Conservation (phyloP, 176 grass and related monocot genomes). For the Carex kokanica region DNA sequence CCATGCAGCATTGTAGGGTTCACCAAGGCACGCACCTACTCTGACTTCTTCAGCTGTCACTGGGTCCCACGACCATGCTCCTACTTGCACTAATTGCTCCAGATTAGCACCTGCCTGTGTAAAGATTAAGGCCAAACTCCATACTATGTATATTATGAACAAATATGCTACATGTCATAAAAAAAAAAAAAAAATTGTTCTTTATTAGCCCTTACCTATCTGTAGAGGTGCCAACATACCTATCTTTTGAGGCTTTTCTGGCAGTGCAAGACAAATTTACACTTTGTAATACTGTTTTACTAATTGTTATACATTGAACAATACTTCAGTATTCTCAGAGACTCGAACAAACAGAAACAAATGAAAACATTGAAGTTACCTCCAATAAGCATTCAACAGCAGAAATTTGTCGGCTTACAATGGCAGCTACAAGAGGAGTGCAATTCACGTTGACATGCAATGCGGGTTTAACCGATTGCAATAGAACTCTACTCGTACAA, state of each 20-base stretch:
- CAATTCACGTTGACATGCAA: conserved; percentile 58
- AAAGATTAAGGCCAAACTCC: neutral
- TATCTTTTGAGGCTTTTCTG: neutral
- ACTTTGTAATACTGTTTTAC: neutral
- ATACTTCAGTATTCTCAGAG: neutral
- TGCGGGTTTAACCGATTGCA: conserved; percentile 51
- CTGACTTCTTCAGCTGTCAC: conserved; percentile 47
- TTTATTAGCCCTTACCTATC: neutral
- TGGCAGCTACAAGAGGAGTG: conserved; percentile 55
- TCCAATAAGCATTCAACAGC: conserved; percentile 52
- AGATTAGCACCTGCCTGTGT: conserved; percentile 47
- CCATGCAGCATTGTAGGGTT: conserved; percentile 48
- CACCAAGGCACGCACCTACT: conserved; percentile 52
- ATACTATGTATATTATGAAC: neutral
- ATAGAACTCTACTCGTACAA: conserved; percentile 47
- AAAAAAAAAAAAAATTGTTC: neutral
- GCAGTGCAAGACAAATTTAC: neutral
- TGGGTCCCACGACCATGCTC: conserved; percentile 62
- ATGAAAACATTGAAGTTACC: conserved; percentile 32
- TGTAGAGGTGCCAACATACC: neutral
- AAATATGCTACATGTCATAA: neutral
- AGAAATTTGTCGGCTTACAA: conserved; percentile 50
- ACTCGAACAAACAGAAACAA: neutral
- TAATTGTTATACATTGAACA: neutral
- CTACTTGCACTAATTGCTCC: conserved; percentile 38